Percentiles rank a stretch among this genome's conserved stretches.
These are phyloP conservation scores for Cladophialophora immunda DNA, from an alignment of 2,329 filamentous ascomycete genomes.

Conservation along the genomic window DNA sequence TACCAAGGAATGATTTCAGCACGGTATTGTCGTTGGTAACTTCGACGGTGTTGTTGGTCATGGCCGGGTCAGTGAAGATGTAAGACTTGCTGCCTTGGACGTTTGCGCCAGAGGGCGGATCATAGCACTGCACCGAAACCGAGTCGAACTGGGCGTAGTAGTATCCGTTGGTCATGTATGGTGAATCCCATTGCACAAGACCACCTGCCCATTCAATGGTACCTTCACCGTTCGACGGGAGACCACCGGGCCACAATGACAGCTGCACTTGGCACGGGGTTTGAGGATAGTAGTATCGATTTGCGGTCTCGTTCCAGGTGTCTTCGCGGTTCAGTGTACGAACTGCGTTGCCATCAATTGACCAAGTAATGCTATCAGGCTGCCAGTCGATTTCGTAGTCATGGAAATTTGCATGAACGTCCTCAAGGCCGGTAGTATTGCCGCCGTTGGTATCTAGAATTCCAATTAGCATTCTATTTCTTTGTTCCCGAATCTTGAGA, in stretches of 20 bases:
- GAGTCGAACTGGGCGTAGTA: conserved; percentile 84
- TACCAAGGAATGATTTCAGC: conserved; percentile 80
- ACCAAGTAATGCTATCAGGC: conserved; percentile 85
- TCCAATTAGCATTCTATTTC: conserved; percentile 21
- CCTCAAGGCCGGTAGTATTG: conserved; percentile 69
- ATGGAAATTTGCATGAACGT: conserved; percentile 82
- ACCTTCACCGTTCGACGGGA: conserved; percentile 77
- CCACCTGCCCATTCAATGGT: conserved; percentile 94
- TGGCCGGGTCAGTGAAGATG: conserved; percentile 71
- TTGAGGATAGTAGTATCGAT: conserved; percentile 88
- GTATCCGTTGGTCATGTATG: conserved; percentile 86
- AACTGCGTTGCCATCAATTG: conserved; percentile 79
- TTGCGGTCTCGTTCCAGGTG: conserved; percentile 85
- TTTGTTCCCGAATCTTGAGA: not conserved
- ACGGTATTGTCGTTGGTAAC: conserved; percentile 78
- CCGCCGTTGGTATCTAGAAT: conserved; percentile 74
- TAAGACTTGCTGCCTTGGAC: conserved; percentile 72
- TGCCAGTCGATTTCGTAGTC: conserved; percentile 94
- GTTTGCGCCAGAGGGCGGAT: conserved; percentile 76
- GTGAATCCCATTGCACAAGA: conserved; percentile 82
- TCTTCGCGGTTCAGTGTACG: conserved; percentile 77
- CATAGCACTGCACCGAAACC: conserved; percentile 86
- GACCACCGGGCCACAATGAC: conserved; percentile 94
- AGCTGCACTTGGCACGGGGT: conserved; percentile 90
- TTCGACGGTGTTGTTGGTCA: conserved; percentile 78